Percentiles rank a stretch among this genome's conserved stretches.
Conservation (phyloP, 495 filamentous ascomycete genomes). For the Podospora pseudoanserina region DNA sequence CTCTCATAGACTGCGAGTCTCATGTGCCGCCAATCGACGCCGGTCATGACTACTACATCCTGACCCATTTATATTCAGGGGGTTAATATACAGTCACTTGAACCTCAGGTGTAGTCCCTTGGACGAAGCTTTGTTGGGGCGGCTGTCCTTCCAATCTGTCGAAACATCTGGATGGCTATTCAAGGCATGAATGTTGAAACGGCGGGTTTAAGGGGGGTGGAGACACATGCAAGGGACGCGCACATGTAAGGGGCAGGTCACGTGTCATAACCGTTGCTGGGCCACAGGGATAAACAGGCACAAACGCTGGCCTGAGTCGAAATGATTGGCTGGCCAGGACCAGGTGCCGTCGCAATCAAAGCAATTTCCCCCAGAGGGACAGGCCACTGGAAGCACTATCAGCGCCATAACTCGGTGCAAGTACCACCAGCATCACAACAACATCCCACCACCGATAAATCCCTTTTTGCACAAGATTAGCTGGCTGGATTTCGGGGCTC, state of each 20-base stretch:
- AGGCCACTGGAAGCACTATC: slow-evolving; percentile 3
- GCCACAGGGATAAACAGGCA: slow-evolving; percentile 28
- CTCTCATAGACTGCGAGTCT: background rate
- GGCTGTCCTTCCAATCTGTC: background rate
- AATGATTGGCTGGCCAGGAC: background rate
- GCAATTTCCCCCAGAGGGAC: slow-evolving; percentile 21
- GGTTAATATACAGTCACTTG: background rate
- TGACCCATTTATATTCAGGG: background rate
- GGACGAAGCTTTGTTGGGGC: too few species aligned
- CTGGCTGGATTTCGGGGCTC: background rate
- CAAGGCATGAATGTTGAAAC: slow-evolving; percentile 5
- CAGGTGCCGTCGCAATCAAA: slow-evolving; percentile 13
- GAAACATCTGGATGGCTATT: background rate
- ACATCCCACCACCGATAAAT: background rate
- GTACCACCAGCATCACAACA: background rate
- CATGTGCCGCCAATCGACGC: background rate
- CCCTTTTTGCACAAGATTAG: background rate
- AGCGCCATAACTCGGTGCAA: slow-evolving; percentile 3
- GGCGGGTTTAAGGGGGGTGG: background rate
- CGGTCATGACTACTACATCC: background rate
- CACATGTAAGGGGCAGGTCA: slow-evolving; percentile 3
- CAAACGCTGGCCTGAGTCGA: slow-evolving; percentile 5
- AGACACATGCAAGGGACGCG: background rate
- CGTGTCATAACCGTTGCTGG: slow-evolving; percentile 21
- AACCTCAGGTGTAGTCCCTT: background rate